Evolutionary conservation across 768 basidiomycete species (phyloP), one percentile per base, ranked within the genome.

Genomic region (Suillus subluteus): DNA sequence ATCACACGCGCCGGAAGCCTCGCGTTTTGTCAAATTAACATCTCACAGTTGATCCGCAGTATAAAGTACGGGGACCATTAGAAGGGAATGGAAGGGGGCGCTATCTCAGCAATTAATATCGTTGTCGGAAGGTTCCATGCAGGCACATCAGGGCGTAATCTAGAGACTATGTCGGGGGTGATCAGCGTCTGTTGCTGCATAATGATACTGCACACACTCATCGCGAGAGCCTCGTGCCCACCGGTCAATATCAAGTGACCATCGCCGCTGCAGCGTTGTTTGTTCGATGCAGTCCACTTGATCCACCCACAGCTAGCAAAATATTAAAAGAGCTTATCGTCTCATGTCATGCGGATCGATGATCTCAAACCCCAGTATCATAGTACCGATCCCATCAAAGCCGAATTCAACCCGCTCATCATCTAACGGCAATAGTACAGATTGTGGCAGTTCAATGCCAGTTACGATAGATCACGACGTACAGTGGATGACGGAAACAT

Each of bases 401-500:
- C 40, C 58, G 26, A 23, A 58, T 58, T 58, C 38, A 7, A 61
- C 16, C 23, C 26, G 40, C 58, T 41, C 26, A 18, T 41, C 18
- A 18, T 59, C 38, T 41, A 40, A 59, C 58, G 15, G 38, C n/a
- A 58, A 40, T 40, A 26, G 26, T 26, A 15, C 23, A 50, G 48
- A 15, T 50, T 50, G 48, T 26, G 50, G 23, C 15, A 52, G 26
- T 30, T 26, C 15, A 32, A 16, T 37, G 52, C 35, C 41, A 46
- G 35, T 46, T 44, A 65, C 41, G 23, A 65, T 32, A 62, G 16
- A 65, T 65, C 26, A 55, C 55, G 32, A 35, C 55, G 21, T n/a
- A 38, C 21, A 23, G 44, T 61, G 16, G 68, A 54, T 68, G 67
- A 63, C 62, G 69, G 65, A 75, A 56, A 70, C 37, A 68, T 32